Percentiles rank a stretch among this genome's conserved stretches.
phyloP scores from a whole-genome alignment of 1,139 yeast genomes.

The Zhuliangozyma blackwelliae region DNA sequence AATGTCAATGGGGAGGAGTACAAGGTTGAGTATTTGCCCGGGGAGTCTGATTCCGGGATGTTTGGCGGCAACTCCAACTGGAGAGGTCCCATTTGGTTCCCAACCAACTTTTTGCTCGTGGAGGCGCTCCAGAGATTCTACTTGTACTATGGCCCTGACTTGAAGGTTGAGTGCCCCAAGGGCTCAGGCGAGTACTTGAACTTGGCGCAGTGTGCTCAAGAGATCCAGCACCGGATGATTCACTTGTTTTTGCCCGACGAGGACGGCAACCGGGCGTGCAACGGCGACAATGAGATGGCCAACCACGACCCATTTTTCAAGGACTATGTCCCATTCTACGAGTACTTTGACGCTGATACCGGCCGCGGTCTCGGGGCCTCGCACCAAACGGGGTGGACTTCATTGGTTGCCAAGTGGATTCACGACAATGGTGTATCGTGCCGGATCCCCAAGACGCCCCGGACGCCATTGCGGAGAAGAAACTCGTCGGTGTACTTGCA shows the following conservation, averaged over 20 bases:
- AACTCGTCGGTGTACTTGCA: slow-evolving; percentile 26
- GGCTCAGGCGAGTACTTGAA: slow-evolving; percentile 80
- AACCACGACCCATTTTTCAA: slow-evolving; percentile 72
- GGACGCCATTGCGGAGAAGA: slow-evolving; percentile 31
- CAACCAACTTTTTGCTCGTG: slow-evolving; percentile 81
- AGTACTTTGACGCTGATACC: slow-evolving; percentile 92
- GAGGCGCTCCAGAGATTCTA: slow-evolving; percentile 89
- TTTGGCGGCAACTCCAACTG: slow-evolving; percentile 97
- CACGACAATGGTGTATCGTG: slow-evolving; percentile 84
- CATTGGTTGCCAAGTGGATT: slow-evolving; percentile 87
- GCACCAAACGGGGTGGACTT: slow-evolving; percentile 98
- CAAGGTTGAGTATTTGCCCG: slow-evolving; percentile 78
- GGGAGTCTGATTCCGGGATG: slow-evolving; percentile 91
- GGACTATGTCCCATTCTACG: slow-evolving; percentile 78
- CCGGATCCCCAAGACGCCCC: slow-evolving; percentile 49
- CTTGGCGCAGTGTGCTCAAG: slow-evolving; percentile 91
- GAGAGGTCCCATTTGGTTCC: slow-evolving; percentile 99
- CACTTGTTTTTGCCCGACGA: slow-evolving; percentile 73
- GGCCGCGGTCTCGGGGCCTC: slow-evolving; percentile 95
- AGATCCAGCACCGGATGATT: slow-evolving; percentile 82
- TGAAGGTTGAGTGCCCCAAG: slow-evolving; percentile 87
- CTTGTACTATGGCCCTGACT: slow-evolving; percentile 81
- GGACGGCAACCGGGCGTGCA: slow-evolving; percentile 71
- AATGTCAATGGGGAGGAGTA: slow-evolving; percentile 76
- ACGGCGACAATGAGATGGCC: slow-evolving; percentile 61